Evolutionary conservation across 2,329 filamentous ascomycete species (phyloP), one percentile per base, ranked within the genome.

Genomic region (Botrytis aclada): DNA sequence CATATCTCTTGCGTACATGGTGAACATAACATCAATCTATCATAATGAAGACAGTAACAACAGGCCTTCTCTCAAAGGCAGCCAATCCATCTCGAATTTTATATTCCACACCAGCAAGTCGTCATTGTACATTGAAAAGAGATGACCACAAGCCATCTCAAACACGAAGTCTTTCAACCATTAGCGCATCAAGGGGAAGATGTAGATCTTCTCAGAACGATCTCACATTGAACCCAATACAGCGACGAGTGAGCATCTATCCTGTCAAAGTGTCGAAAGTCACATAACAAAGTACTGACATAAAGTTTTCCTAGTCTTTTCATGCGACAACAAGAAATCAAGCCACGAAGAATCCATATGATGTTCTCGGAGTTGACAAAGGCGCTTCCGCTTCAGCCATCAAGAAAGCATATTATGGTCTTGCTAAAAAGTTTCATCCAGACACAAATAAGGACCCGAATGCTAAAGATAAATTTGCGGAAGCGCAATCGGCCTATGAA

Each of bases 341-440:
- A 61, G 79, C 77, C 25, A 81, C 81, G 54, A 89, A 93, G 81
- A 93, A 99, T 79, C 96, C 96, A 1, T 99, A 99, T 83, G 88
- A 90, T 76, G 88, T 93, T 6, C 90, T 99, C 41, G 96, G 96
- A 22, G 93, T 99, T 43, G 86, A 86, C 79, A 97, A 95, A 82
- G 87, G 84, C 75, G 93, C 96, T n/a, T 90, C 93, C 1, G 85
- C 94, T 4, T 86, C 89, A 74, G 95, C 98, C 51, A 98, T 99
- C 82, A 99, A 99, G 82, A 98, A 98, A 83, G 95, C 96, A 4
- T 99, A 99, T 85, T 99, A 99, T 81, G 93, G 95, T 69, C 86
- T 98, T 74, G 96, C 96, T 32, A 99, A 99, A 84, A 99, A 98
- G 81, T 99, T 90, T 81, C 96, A 99, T 80, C 96, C 96, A 14